Base-by-base conservation (phyloP, 257 asterid species). In the Petrea volubilis region DNA sequence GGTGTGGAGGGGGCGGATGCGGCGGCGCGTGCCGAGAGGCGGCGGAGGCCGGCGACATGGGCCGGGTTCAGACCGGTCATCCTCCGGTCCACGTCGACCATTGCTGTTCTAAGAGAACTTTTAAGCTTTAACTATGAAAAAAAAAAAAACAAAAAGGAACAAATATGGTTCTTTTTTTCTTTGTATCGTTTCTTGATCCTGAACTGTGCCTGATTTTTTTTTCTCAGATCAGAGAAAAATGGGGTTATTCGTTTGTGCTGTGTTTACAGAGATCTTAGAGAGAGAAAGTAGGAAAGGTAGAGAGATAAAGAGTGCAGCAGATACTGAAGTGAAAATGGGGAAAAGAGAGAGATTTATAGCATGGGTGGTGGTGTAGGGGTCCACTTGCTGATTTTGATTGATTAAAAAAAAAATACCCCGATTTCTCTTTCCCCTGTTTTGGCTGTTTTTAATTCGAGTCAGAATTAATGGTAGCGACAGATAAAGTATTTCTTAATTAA, bases 1-100 rank as follows among this genome's bases (percentile, higher is more conserved):
- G 95, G 98, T 3, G 97, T 81, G 10, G 96, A 84, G 0, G 96
- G 96, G 1, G 92, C 79, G 12, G 96, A 78, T 0, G 96, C 90
- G 9, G 97, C 86, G 2, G 98, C 98, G 55, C 98, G 85, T 15
- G 96, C 98, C 2, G 98, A 93, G 70, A 93, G 88, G 20, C 98
- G 97, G 66, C 98, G 96, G 63, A 93, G 92, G 7, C 97, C 98
- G 40, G 98, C 98, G 0, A 89, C 70, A 40, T 91, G 98, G 38
- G 91, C 92, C 70, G 94, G 94, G 65, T 93, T 93, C 24, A 91
- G 80, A 38, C 98, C 97, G 68, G 87, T 59, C 98, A 93, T 93
- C 60, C 97, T 86, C 84, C 97, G 90, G 83, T 93, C 98, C 4
- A 93, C 98, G 77, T 93, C 98, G n/a, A 93, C 98, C 98, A 93